phyloP scores from a whole-genome alignment of 768 basidiomycete species.

The Cystofilobasidium capitatum region DNA sequence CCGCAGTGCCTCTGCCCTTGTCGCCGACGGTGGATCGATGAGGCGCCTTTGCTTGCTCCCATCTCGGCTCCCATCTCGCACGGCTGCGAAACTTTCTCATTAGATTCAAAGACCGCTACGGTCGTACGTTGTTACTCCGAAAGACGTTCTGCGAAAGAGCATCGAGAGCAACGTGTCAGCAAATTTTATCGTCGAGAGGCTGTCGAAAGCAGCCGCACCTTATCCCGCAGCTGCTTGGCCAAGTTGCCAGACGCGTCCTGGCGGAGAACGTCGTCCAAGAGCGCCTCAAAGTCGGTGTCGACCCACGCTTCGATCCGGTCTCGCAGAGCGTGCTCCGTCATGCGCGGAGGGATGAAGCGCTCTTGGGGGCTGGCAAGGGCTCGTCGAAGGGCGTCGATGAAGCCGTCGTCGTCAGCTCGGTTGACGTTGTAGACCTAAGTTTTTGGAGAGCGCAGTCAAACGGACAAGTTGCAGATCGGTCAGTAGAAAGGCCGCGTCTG shows the following conservation, averaged over 20 bases:
- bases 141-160: too few species aligned
- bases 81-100: too few species aligned
- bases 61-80: too few species aligned
- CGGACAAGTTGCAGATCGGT: neutral
- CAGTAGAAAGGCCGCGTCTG: too few species aligned
- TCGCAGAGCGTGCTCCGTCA: neutral
- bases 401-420: neutral
- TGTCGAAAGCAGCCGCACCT: too few species aligned
- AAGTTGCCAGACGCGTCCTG: neutral
- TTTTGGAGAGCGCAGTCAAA: neutral
- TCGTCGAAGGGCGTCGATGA: neutral
- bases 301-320: neutral
- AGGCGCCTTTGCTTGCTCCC: too few species aligned
- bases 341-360: neutral
- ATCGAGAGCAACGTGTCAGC: too few species aligned
- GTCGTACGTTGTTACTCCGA: too few species aligned
- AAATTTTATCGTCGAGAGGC: too few species aligned
- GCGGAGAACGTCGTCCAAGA: neutral
- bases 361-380: neutral
- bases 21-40: conserved; percentile 1
- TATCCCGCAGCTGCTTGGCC: too few species aligned
- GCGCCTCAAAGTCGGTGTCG: neutral
- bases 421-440: conserved; percentile 10
- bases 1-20: conserved; percentile 1
- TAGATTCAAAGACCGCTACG: too few species aligned